Percentiles rank a stretch among this genome's conserved stretches.
phyloP scores from a whole-genome alignment of 805 yeast genomes.

The Kurtzmaniella fragi region DNA sequence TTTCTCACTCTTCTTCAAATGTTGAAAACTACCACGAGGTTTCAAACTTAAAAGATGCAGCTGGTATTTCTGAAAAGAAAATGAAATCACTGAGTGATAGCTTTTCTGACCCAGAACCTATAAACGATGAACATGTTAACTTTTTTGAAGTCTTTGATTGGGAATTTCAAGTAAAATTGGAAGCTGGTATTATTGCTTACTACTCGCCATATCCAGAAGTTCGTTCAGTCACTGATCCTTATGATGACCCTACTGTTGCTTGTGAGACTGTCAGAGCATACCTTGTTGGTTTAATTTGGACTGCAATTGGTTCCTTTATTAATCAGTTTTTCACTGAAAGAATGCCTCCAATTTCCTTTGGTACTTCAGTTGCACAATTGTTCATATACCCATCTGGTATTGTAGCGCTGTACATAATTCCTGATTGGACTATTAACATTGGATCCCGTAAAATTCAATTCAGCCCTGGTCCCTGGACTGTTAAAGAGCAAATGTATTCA shows the following conservation, averaged over 20 bases:
- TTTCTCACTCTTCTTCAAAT: constrained; percentile 1
- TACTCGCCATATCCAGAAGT: constrained; percentile 64
- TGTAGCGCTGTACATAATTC: constrained; percentile 33
- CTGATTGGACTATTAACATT: constrained; percentile 29
- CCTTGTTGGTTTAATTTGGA: constrained; percentile 47
- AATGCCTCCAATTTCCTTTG: constrained; percentile 44
- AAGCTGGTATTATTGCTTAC: constrained; percentile 38
- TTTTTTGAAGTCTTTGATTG: constrained; percentile 13
- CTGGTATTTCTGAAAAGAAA: neutral
- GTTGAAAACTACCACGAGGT: neutral
- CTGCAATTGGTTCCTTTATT: constrained; percentile 48
- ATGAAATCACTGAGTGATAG: constrained; percentile 11
- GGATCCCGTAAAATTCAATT: neutral
- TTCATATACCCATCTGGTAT: constrained; percentile 42
- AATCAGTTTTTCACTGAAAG: constrained; percentile 56
- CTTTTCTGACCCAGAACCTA: constrained; percentile 1
- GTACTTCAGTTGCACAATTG: constrained; percentile 42
- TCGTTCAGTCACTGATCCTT: constrained; percentile 57
- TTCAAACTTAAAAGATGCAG: neutral
- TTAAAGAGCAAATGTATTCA: constrained; percentile 62
- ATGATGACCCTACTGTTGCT: constrained; percentile 46
- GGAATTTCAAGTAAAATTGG: constrained; percentile 30
- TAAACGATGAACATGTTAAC: neutral
- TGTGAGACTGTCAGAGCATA: constrained; percentile 55
- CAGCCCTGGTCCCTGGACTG: constrained; percentile 63